Conservation (phyloP, 495 filamentous ascomycete genomes). For the Trichoderma asperelloides region DNA sequence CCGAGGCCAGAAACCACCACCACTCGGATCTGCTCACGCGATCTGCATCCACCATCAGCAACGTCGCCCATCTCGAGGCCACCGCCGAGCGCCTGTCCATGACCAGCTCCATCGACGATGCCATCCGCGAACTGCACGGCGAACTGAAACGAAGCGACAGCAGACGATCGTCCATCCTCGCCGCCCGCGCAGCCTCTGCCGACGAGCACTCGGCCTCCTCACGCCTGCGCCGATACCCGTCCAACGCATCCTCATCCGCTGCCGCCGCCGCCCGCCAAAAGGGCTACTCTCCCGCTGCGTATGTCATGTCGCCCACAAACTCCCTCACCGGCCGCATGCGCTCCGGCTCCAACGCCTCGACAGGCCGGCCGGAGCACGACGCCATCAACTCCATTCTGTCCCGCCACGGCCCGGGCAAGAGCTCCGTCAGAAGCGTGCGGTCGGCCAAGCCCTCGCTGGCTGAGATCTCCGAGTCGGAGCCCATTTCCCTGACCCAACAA, state of each 20-base stretch:
- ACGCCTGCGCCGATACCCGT: conserved; percentile 37
- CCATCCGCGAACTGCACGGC: conserved; percentile 69
- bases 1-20: conserved; percentile 23
- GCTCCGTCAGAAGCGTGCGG: conserved; percentile 32
- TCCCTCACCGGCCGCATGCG: conserved; percentile 54
- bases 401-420: conserved; percentile 37
- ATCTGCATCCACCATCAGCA: conserved; percentile 60
- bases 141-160: conserved; percentile 66
- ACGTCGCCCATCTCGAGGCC: conserved; percentile 74
- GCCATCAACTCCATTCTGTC: conserved; percentile 28
- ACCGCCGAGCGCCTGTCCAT: conserved; percentile 74
- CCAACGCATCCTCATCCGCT: conserved; percentile 56
- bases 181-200: conserved; percentile 22
- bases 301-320: conserved; percentile 53
- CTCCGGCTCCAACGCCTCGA: conserved; percentile 45
- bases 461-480: conserved; percentile 39
- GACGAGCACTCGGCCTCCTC: conserved; percentile 23
- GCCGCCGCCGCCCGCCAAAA: conserved; percentile 56
- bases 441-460: conserved; percentile 35
- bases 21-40: conserved; percentile 38
- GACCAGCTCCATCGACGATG: conserved; percentile 69
- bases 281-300: conserved; percentile 63
- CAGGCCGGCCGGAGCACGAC: conserved; percentile 21
- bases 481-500: conserved; percentile 31
- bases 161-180: conserved; percentile 45